Percentiles rank a stretch among this genome's conserved stretches.
phyloP scores from a whole-genome alignment of 306 rosid species.

The Pachyrhizus erosus region DNA sequence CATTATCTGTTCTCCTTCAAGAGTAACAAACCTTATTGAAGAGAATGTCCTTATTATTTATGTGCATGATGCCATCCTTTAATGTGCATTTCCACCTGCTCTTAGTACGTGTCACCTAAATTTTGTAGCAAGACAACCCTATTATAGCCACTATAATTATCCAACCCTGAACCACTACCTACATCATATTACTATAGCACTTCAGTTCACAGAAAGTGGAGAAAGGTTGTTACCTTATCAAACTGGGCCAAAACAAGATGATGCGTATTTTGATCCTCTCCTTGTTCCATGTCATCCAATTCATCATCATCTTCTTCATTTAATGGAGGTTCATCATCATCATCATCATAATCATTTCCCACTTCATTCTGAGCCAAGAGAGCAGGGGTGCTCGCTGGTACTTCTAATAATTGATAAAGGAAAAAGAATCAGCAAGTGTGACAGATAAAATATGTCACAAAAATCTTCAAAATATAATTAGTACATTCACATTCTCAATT shows the following conservation, averaged over 20 bases:
- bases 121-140: slow-evolving; percentile 24
- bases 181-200: not conserved
- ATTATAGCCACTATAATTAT: slow-evolving; percentile 34
- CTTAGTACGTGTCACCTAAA: slow-evolving; percentile 95
- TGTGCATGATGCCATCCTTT: slow-evolving; percentile 98
- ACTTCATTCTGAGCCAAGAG: slow-evolving; percentile 68
- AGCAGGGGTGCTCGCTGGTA: slow-evolving; percentile 86
- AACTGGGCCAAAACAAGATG: slow-evolving; percentile 98
- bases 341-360: slow-evolving; percentile 76
- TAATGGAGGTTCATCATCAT: slow-evolving; percentile 90
- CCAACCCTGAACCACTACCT: not conserved
- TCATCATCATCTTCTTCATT: slow-evolving; percentile 98
- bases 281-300: slow-evolving; percentile 89
- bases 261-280: slow-evolving; percentile 81
- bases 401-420: slow-evolving; percentile 54
- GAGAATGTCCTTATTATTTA: slow-evolving; percentile 92
- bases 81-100: slow-evolving; percentile 98
- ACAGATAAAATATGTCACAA: not conserved
- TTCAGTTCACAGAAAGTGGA: slow-evolving; percentile 48
- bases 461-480: slow-evolving; percentile 38
- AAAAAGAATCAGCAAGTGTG: slow-evolving; percentile 12
- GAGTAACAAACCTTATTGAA: slow-evolving; percentile 78
- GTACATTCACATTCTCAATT: slow-evolving; percentile 29
- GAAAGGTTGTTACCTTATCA: slow-evolving; percentile 72
- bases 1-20: slow-evolving; percentile 21